Base-by-base conservation (phyloP, 2,329 filamentous ascomycete genomes). In the Nigrospora osmanthi region DNA sequence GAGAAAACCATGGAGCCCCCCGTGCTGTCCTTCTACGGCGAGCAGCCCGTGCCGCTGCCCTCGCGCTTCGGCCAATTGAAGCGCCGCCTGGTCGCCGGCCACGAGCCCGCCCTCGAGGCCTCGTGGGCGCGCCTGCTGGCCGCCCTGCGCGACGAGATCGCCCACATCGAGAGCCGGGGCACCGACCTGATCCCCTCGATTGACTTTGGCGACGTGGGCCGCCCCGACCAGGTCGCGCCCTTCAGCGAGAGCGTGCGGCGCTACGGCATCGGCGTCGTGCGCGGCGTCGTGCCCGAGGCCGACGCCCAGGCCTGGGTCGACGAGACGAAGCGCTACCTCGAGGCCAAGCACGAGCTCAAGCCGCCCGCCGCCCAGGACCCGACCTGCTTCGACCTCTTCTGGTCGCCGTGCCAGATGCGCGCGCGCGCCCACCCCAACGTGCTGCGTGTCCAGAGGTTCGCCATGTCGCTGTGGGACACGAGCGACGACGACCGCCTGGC, bases 321-420 rank as follows among this genome's bases (percentile, higher is more conserved):
- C 39, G 72, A 80, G 54, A 76, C 80, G 11, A 70, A 76, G 51
- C 68, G 73, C 36, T 86, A 87, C 57, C 71, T 81, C 37, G 65
- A 70, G 42, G 71, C 70, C 16, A 65, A 68, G 53, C 63, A 68
- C 48, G 61, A 67, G 47, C 69, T 70, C 54, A 73, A 70, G 59
- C 75, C 72, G 40, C 81, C 81, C 28, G 75, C 75, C 0, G 68
- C 72, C 0, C 75, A 80, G 52, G 78, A 82, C 35, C 83, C 83
- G 6, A 79, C 82, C 2, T 85, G 85, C 42, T 86, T 82, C 62
- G 83, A 87, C 61, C 76, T 86, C 55, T 87, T 85, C 65, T 87
- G 83, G 83, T 83, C 82, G 6, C 81, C 81, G 0, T 76, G 81
- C 1, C 83, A 87, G 63, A 74, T 83, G 44, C 74, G 77, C 53